Percentiles rank a stretch among this genome's conserved stretches.
phyloP scores from a whole-genome alignment of 1,284 basidiomycete genomes.

The Microstroma glucosiphilum region DNA sequence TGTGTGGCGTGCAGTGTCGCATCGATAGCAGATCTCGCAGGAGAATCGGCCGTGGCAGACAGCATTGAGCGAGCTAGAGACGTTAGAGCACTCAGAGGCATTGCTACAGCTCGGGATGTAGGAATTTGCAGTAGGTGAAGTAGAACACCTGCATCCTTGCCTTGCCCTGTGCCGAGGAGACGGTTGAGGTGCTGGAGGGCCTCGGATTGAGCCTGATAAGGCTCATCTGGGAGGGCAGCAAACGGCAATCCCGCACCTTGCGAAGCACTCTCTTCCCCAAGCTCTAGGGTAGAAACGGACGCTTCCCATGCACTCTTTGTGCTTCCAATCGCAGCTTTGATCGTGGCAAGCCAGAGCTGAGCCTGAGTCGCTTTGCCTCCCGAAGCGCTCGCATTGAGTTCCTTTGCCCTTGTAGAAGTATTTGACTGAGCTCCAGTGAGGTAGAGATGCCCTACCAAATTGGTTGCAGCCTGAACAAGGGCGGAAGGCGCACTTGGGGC shows the following conservation, averaged over 20 bases:
- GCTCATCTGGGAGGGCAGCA: neutral
- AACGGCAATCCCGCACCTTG: neutral
- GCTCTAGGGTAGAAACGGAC: neutral
- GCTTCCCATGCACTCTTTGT: neutral
- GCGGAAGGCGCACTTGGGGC: neutral
- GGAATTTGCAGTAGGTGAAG: neutral
- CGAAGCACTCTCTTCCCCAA: too few species aligned
- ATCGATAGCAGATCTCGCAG: neutral
- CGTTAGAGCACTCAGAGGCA: neutral
- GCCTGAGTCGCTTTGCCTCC: neutral
- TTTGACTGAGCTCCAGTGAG: conserved; percentile 1
- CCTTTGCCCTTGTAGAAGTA: neutral
- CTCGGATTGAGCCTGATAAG: neutral
- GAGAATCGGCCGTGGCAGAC: neutral
- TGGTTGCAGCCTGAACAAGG: neutral
- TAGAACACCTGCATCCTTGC: neutral
- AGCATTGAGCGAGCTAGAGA: neutral
- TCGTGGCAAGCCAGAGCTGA: conserved; percentile 2
- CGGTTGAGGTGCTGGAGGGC: neutral
- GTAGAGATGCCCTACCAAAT: neutral
- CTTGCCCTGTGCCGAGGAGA: neutral
- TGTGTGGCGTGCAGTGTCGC: neutral
- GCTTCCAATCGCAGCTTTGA: neutral
- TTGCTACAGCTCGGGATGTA: neutral
- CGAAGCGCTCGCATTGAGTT: neutral